Evolutionary conservation across 805 yeast genomes (phyloP).

Genomic region (Kuraishia floccosa): DNA sequence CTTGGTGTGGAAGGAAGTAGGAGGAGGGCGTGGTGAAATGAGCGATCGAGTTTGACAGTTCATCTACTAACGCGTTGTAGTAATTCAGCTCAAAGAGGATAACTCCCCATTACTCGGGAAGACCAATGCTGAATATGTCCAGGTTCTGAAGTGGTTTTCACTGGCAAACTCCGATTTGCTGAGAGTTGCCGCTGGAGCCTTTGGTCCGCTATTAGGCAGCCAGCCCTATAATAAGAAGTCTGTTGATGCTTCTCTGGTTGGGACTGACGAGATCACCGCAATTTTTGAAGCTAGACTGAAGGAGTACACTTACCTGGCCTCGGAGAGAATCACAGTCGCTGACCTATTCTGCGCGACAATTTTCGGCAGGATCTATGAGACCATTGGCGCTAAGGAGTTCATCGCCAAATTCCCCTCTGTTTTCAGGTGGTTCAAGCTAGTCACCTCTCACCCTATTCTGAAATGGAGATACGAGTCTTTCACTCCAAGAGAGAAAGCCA

Average conservation of each 20-base stretch:
- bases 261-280: conserved; percentile 2
- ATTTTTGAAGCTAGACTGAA: conserved; percentile 23
- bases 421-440: conserved; percentile 39
- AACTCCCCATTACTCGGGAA: conserved; percentile 32
- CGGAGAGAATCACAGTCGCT: conserved; percentile 33
- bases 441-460: conserved; percentile 26
- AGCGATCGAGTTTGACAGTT: conserved; percentile 9
- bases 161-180: conserved; percentile 61
- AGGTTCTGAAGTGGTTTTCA: conserved; percentile 69
- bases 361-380: conserved; percentile 34
- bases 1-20: no score
- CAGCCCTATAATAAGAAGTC: conserved; percentile 70
- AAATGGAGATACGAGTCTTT: conserved; percentile 30
- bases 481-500: conserved; percentile 46
- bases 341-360: conserved; percentile 30
- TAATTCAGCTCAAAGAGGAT: conserved; percentile 1
- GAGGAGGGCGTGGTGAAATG: no score
- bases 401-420: conserved; percentile 35
- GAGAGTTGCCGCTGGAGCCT: conserved; percentile 31
- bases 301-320: conserved; percentile 33
- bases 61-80: conserved; percentile 45
- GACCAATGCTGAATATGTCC: conserved; percentile 49
- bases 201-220: conserved; percentile 52
- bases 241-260: conserved; percentile 13
- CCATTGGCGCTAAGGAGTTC: conserved; percentile 37